Percentiles rank a stretch among this genome's conserved stretches.
These are phyloP conservation scores for Luffa aegyptiaca DNA, from an alignment of 306 rosid species.

Conservation along the genomic window DNA sequence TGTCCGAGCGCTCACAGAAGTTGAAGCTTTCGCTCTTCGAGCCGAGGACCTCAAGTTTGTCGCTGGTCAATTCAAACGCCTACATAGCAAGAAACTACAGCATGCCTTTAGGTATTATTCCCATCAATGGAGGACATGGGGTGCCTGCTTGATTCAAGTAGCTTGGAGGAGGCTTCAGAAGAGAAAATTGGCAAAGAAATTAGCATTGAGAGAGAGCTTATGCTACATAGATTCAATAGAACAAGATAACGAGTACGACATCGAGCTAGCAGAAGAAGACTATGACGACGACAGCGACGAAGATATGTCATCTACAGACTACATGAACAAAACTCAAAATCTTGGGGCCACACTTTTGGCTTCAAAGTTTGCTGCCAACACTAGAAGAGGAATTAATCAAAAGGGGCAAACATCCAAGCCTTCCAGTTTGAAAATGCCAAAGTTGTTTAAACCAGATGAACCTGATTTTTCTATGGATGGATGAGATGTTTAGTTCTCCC, in stretches of 20 bases:
- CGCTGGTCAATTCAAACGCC: conserved; percentile 74
- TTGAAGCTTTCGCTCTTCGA: conserved; percentile 71
- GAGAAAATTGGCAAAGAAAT: conserved; percentile 50
- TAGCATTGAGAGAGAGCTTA: conserved; percentile 37
- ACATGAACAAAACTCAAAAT: conserved; percentile 14
- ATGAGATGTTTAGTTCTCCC: conserved; percentile 21
- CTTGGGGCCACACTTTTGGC: conserved; percentile 60
- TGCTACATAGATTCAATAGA: conserved; percentile 25
- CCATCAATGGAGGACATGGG: conserved; percentile 92
- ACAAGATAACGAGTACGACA: conserved; percentile 4
- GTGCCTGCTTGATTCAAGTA: conserved; percentile 55
- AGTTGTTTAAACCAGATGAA: conserved; percentile 77
- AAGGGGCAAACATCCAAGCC: conserved; percentile 20
- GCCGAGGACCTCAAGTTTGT: conserved; percentile 77
- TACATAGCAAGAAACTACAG: conserved; percentile 67
- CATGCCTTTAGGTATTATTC: conserved; percentile 57
- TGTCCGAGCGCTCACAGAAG: conserved; percentile 61
- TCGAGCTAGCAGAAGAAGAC: conserved; percentile 15
- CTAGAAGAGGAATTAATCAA: conserved; percentile 37
- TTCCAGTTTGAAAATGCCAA: conserved; percentile 42
- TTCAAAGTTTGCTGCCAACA: conserved; percentile 67
- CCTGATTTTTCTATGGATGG: conserved; percentile 60
- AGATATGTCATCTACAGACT: conserved; percentile 14
- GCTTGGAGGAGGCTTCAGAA: conserved; percentile 63
- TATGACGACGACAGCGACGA: conserved; percentile 6